These are phyloP conservation scores for Hypoxylon rubiginosum DNA, from an alignment of 2,329 filamentous ascomycete genomes.

Conservation along the genomic window DNA sequence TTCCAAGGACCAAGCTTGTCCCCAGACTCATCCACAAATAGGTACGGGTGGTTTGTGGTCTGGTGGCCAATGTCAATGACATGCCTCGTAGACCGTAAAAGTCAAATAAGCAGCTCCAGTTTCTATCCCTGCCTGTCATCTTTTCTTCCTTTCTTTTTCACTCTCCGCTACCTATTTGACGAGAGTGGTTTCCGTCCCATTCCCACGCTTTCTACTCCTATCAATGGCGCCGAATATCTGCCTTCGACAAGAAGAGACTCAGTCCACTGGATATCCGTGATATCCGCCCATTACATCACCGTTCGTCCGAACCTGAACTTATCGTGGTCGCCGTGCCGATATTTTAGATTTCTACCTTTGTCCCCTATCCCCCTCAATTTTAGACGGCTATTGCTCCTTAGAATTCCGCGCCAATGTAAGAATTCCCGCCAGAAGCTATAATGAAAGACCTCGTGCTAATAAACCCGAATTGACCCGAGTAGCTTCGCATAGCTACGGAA, in stretches of 20 bases:
- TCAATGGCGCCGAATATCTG: constrained; percentile 41
- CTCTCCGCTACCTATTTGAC: constrained; percentile 9
- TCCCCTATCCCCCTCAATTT: constrained; percentile 6
- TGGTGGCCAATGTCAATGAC: neutral
- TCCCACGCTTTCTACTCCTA: constrained; percentile 13
- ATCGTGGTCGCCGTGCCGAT: constrained; percentile 17
- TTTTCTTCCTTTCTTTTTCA: constrained; percentile 2
- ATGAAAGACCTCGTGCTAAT: constrained; percentile 13
- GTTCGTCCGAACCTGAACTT: constrained; percentile 13
- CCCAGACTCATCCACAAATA: constrained; percentile 32
- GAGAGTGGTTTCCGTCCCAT: constrained; percentile 20
- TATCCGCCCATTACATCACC: constrained; percentile 28
- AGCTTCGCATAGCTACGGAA: constrained; percentile 5
- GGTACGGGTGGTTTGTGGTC: constrained; percentile 3
- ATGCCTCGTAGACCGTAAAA: constrained; percentile 14
- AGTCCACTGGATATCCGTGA: constrained; percentile 37
- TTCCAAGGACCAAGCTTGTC: constrained; percentile 17
- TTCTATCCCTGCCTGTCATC: neutral
- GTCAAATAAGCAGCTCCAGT: constrained; percentile 17
- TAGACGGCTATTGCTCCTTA: neutral
- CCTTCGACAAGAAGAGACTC: constrained; percentile 37
- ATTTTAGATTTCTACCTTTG: constrained; percentile 11
- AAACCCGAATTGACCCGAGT: constrained; percentile 5
- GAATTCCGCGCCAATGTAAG: constrained; percentile 16
- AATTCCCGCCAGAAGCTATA: constrained; percentile 2